Base-by-base conservation (phyloP, 495 filamentous ascomycete species). In the Sporormia fimetaria region DNA sequence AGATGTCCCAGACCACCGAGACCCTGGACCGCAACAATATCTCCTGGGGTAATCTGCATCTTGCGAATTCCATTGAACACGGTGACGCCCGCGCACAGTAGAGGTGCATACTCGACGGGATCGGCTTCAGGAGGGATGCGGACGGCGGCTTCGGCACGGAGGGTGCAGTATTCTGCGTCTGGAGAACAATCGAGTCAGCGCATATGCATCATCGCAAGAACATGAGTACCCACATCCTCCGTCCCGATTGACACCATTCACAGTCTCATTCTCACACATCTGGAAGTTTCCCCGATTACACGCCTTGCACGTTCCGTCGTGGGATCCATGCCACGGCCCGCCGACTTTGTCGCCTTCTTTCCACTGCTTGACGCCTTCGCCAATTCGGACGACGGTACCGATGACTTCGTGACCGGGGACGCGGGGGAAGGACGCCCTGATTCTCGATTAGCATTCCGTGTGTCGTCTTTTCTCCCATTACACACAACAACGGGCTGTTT, bases 21-120 rank as follows among this genome's bases (percentile, higher is more conserved):
- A 14, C 54, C 51, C 35, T 57, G 49, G 34, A 57, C 29, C 9
- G 47, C 51, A 20, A 85, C 76, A 1, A 66, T 60, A 24, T 67
- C 68, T 21, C 78, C 79, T 0, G 65, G 61, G 11, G 62, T 51
- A 28, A 82, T 62, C 27, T 71, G 61, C 66, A 76, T 68, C 30
- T 71, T 67, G 16, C 78, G 71, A 31, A 85, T 75, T 4, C 68
- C 67, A 62, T 82, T 83, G 70, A 82, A 85, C 24, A 77, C 72
- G 18, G 78, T 81, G 32, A 83, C 69, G 33, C 79, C 80, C 1
- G 80, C 78, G 59, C 80, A 84, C 15, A 85, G 70, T 10, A 83
- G 67, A 0, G 80, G 78, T 0, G 78, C 78, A 39, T 67, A 73
- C 44, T 74, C 63, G 7, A 68, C 75, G 0, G 78, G 67, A 49